phyloP scores from a whole-genome alignment of 371 early-diverging fungal genomes.

The Saksenaea vasiformis region DNA sequence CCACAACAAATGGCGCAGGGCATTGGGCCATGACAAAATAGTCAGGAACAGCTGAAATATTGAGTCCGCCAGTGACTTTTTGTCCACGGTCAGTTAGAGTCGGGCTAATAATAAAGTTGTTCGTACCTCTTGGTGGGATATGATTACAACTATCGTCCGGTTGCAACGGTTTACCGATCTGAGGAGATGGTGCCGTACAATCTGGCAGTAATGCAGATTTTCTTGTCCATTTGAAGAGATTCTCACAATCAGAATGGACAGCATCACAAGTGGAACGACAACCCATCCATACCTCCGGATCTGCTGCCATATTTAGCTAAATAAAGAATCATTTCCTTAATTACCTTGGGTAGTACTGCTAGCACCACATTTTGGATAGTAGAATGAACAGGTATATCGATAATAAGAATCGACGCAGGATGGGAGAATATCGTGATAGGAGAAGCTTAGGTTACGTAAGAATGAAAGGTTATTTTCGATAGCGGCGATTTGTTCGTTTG shows the following conservation, averaged over 20 bases:
- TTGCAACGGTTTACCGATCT: conserved; percentile 32
- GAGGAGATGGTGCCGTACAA: conserved; percentile 35
- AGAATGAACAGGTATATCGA: conserved; percentile 40
- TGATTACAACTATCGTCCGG: conserved; percentile 46
- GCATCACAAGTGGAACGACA: conserved; percentile 54
- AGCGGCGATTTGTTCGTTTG: conserved; percentile 14
- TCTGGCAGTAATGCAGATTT: conserved; percentile 44
- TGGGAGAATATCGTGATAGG: conserved; percentile 24
- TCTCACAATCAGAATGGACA: conserved; percentile 30
- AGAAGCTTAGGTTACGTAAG: conserved; percentile 8
- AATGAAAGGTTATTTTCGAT: conserved; percentile 26
- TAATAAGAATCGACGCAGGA: conserved; percentile 42
- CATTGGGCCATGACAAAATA: conserved; percentile 34
- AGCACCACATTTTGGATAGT: conserved; percentile 36
- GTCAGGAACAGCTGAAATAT: conserved; percentile 28
- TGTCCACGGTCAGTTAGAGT: conserved; percentile 9
- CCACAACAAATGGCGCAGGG: conserved; percentile 42
- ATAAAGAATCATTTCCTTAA: background rate
- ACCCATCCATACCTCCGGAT: conserved; percentile 28
- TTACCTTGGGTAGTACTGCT: conserved; percentile 5
- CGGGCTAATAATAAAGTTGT: background rate
- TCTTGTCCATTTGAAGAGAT: conserved; percentile 38
- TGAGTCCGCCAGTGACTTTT: conserved; percentile 9
- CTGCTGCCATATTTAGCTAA: background rate
- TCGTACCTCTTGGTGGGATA: conserved; percentile 23